Evolutionary conservation across 345 rosid genomes (phyloP).

Genomic region (Litchi chinensis): DNA sequence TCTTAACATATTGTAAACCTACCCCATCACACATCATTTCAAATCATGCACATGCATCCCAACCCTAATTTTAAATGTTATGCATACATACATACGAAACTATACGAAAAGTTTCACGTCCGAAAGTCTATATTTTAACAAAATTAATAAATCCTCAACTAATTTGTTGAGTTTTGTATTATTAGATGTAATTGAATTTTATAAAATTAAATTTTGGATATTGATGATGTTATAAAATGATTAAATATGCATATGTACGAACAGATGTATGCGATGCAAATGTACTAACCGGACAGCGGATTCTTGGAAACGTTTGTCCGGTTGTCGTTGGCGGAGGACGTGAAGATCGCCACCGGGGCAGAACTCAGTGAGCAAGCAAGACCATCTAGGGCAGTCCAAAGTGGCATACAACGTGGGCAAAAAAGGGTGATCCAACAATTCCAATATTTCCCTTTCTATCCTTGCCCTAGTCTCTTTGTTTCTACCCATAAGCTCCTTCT

Average conservation of each 20-base stretch:
- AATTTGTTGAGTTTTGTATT: too few relatives aligned
- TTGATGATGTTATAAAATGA: too few relatives aligned
- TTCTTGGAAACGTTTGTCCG: constrained; percentile 63
- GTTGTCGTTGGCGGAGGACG: constrained; percentile 70
- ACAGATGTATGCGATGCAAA: not conserved
- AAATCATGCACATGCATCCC: too few relatives aligned
- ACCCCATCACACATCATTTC: constrained; percentile 26
- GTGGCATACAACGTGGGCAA: constrained; percentile 76
- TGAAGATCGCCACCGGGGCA: constrained; percentile 92
- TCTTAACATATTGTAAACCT: constrained; percentile 21
- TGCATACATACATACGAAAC: not conserved
- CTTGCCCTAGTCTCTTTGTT: constrained; percentile 69
- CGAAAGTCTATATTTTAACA: too few relatives aligned
- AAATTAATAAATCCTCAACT: too few relatives aligned
- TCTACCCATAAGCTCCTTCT: constrained; percentile 58
- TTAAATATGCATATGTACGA: not conserved
- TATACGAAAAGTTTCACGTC: too few relatives aligned
- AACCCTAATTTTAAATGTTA: not conserved
- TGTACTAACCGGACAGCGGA: constrained; percentile 64
- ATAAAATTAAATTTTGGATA: too few relatives aligned
- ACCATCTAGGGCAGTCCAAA: constrained; percentile 70
- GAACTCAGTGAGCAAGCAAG: constrained; percentile 75
- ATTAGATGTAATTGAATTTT: too few relatives aligned
- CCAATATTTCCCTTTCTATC: constrained; percentile 72
- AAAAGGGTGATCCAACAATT: constrained; percentile 79